phyloP scores from a whole-genome alignment of 2,329 filamentous ascomycete genomes.

The Nemania diffusa region DNA sequence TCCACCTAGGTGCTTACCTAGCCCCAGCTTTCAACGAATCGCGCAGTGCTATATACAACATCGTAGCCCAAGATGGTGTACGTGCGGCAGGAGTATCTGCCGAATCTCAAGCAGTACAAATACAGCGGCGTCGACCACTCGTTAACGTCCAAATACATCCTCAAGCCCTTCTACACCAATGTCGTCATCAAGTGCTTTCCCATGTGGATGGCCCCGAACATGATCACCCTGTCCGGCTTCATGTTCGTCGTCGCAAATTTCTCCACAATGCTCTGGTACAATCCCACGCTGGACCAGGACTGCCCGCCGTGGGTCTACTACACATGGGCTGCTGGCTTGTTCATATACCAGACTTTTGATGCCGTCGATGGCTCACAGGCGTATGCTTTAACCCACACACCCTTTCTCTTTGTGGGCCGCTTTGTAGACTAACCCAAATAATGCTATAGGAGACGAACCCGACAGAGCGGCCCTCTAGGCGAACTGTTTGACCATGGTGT shows the following conservation, averaged over 20 bases:
- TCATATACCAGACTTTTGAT: slow-evolving; percentile 98
- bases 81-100: slow-evolving; percentile 89
- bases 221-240: slow-evolving; percentile 92
- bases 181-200: slow-evolving; percentile 95
- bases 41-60: background rate
- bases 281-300: slow-evolving; percentile 90
- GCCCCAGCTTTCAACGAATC: background rate
- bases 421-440: slow-evolving; percentile 29
- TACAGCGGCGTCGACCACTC: slow-evolving; percentile 94
- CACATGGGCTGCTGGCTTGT: slow-evolving; percentile 87
- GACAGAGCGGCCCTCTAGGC: slow-evolving; percentile 90
- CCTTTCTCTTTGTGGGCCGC: slow-evolving; percentile 25
- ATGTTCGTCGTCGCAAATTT: slow-evolving; percentile 89
- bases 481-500: slow-evolving; percentile 98
- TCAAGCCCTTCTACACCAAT: slow-evolving; percentile 98
- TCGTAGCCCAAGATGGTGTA: slow-evolving; percentile 78
- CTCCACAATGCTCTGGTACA: slow-evolving; percentile 93
- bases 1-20: background rate
- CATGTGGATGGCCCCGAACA: slow-evolving; percentile 89
- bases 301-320: slow-evolving; percentile 96
- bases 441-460: slow-evolving; percentile 77
- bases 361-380: slow-evolving; percentile 95
- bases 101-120: slow-evolving; percentile 92
- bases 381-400: slow-evolving; percentile 59
- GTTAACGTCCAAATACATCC: slow-evolving; percentile 86